These are phyloP conservation scores for Mycena haematopus DNA, from an alignment of 768 basidiomycete species.

Conservation along the genomic window DNA sequence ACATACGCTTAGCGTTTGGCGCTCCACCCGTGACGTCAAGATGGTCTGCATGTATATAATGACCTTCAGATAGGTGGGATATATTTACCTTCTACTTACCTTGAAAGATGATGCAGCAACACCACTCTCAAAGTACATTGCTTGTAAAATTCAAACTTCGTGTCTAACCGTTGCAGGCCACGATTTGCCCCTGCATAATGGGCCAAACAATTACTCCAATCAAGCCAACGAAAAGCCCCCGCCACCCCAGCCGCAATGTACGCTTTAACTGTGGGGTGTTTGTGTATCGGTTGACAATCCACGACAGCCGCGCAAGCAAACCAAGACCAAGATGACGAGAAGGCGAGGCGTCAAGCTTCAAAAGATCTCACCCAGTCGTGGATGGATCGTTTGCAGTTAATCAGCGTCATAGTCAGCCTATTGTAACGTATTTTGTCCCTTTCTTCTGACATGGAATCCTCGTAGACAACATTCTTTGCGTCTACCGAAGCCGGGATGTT, in stretches of 20 bases:
- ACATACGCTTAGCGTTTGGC: no score
- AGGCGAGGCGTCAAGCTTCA: conserved; percentile 51
- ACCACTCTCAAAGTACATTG: neutral
- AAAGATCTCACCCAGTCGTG: conserved; percentile 61
- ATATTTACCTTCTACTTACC: neutral
- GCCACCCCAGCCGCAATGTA: neutral
- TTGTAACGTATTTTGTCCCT: conserved; percentile 14
- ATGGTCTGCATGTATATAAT: no score
- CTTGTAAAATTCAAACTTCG: neutral
- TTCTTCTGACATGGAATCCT: neutral
- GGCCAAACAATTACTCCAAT: neutral
- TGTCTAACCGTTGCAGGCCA: neutral
- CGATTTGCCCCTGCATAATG: neutral
- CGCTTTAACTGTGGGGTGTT: neutral
- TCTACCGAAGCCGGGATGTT: conserved; percentile 62
- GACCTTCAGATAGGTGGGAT: no score
- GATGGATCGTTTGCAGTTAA: conserved; percentile 68
- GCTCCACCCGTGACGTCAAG: no score
- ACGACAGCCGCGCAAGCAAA: conserved; percentile 12
- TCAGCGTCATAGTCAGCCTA: conserved; percentile 58
- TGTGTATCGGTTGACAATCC: neutral
- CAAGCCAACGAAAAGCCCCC: neutral
- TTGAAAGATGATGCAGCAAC: conserved; percentile 3
- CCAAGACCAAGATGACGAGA: conserved; percentile 55
- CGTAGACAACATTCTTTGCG: conserved; percentile 68